Base-by-base conservation (phyloP, 73 alveolate genomes). In the Tetrahymena thermophila region DNA sequence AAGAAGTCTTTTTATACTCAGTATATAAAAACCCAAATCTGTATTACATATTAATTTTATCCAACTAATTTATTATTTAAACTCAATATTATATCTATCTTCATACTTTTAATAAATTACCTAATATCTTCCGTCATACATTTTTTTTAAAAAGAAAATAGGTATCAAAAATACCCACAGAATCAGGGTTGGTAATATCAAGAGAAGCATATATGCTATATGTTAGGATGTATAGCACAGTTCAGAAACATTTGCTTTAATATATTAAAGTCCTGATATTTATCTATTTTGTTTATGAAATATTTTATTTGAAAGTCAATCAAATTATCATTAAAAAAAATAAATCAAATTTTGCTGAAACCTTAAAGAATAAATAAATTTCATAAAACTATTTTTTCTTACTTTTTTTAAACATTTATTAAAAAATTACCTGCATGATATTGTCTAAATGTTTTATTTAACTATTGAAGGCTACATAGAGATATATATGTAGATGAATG, bases 151-250 rank as follows among this genome's bases (percentile, higher is more conserved):
- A 40, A 94, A 85, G 93, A 84, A 85, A 14, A 94, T 19, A 42
- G 96, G 96, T 31, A 94, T 85, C 23, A 94, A 23, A 23, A 85
- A 4, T 25, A 85, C 96, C 96, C 96, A 94, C 35, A 94, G 40
- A 13, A 94, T 10, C 85, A 94, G 34, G 55, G 93, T 94, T 38
- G 96, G 96, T 21, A 42, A 44, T 14, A 94, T 94, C 28, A 84
- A 40, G 10, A 56, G 37, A 11, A 85, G 21, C 34, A 84, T 15
- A 25, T 85, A 94, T 35, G 23, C 35, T 37, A 44, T 43, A 85
- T 94, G 96, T n/a, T 31, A 23, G 3, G 40, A 38, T 44, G 93
- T 84, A 42, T 94, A 85, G 44, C 93, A 94, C 83, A 56, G 37
- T 35, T 94, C 93, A 28, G 96, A 94, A 35, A 94, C 95, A 94